Conservation (phyloP, 805 yeast species). For the Yarrowia divulgata region DNA sequence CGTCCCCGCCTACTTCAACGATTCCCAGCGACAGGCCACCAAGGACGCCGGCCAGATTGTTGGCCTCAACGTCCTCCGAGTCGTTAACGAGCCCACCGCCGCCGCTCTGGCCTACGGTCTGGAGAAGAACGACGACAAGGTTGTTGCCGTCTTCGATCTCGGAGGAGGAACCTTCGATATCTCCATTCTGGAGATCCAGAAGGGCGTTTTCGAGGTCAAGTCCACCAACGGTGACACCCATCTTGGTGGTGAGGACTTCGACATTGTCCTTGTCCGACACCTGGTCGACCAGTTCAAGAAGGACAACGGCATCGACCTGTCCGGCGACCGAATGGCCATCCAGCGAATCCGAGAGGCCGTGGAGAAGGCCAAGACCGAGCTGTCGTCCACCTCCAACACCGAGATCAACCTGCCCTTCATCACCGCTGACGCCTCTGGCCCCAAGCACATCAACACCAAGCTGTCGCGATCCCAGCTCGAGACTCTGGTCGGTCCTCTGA, state of each 20-base stretch:
- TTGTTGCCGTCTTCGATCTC: conserved; percentile 94
- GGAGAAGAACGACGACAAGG: conserved; percentile 81
- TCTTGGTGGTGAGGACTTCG: conserved; percentile 93
- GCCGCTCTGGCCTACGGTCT: conserved; percentile 96
- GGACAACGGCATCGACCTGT: conserved; percentile 71
- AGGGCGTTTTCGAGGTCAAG: conserved; percentile 97
- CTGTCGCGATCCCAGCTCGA: conserved; percentile 73
- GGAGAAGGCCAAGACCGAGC: conserved; percentile 87
- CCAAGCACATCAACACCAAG: conserved; percentile 77
- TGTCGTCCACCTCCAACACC: conserved; percentile 74
- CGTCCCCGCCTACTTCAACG: conserved; percentile 90
- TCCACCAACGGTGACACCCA: conserved; percentile 97
- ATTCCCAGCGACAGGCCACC: conserved; percentile 91
- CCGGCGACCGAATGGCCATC: conserved; percentile 73
- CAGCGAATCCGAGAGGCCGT: conserved; percentile 89
- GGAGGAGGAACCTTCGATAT: conserved; percentile 99
- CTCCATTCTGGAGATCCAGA: conserved; percentile 94
- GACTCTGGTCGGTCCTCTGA: conserved; percentile 68
- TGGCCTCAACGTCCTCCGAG: conserved; percentile 88
- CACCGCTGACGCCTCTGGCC: conserved; percentile 85
- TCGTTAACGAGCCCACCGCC: conserved; percentile 90
- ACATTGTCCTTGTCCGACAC: conserved; percentile 84
- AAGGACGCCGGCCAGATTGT: conserved; percentile 98
- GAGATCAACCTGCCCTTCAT: conserved; percentile 83
- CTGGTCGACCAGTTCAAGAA: conserved; percentile 80